phyloP scores from a whole-genome alignment of 2,329 filamentous ascomycete species.

The Xylaria sp. region DNA sequence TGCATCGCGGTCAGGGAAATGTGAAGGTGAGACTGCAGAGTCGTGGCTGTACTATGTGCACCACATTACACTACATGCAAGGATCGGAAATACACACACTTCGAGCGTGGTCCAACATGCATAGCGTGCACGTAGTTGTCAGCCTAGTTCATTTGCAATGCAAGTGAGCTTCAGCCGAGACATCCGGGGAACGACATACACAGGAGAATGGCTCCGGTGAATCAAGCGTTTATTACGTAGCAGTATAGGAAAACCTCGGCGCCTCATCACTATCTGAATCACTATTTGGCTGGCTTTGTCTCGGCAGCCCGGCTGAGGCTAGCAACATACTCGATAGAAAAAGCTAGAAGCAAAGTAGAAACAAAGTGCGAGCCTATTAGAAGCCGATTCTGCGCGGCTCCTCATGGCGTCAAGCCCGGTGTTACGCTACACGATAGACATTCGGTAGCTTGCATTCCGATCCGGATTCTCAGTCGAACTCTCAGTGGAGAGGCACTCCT shows the following conservation, averaged over 20 bases:
- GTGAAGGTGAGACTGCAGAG: too few species aligned
- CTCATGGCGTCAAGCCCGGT: background rate
- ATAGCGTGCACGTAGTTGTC: too few species aligned
- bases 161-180: background rate
- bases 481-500: background rate
- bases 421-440: background rate
- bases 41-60: too few species aligned
- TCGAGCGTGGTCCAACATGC: background rate
- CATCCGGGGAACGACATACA: background rate
- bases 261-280: background rate
- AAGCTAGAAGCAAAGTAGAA: background rate
- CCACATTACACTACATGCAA: too few species aligned
- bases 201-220: background rate
- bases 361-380: background rate
- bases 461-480: background rate
- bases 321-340: background rate
- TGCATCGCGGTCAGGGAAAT: too few species aligned
- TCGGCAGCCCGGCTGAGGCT: background rate
- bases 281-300: background rate
- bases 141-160: background rate
- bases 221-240: background rate
- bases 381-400: background rate
- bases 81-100: background rate
- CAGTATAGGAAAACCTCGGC: background rate
- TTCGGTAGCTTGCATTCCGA: background rate